Evolutionary conservation across 2,329 filamentous ascomycete species (phyloP).

Genomic region (Botrytis paeoniae): DNA sequence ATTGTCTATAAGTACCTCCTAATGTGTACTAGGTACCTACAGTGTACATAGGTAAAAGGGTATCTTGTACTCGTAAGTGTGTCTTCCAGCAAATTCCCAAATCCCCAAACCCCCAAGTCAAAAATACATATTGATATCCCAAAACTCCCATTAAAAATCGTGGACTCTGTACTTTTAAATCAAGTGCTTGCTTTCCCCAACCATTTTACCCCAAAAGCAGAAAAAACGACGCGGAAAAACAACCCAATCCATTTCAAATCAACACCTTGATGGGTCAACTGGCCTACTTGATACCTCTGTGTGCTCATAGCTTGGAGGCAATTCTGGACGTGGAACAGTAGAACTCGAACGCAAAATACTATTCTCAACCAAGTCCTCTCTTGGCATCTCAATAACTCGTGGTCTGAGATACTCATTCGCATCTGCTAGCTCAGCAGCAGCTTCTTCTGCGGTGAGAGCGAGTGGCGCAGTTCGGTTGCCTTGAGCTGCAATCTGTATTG

Average conservation of each 20-base stretch:
- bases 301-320: constrained; percentile 36
- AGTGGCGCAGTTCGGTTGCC: constrained; percentile 24
- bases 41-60: not conserved
- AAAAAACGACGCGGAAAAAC: not conserved
- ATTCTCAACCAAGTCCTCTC: constrained; percentile 29
- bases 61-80: constrained; percentile 12
- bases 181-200: not conserved
- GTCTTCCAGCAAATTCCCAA: not conserved
- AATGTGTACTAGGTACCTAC: not conserved
- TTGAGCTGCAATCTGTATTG: constrained; percentile 35
- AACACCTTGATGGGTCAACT: constrained; percentile 25
- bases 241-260: not conserved
- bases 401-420: constrained; percentile 33
- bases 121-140: constrained; percentile 3
- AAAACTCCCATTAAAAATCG: not conserved
- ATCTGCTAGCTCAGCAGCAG: constrained; percentile 32
- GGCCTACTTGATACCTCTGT: constrained; percentile 20
- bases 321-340: constrained; percentile 20
- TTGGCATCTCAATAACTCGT: constrained; percentile 33
- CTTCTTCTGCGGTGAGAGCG: constrained; percentile 25
- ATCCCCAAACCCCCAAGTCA: not conserved
- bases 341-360: constrained; percentile 26
- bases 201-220: not conserved
- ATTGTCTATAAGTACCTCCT: constrained; percentile 1
- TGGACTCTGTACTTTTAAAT: not conserved